A percentile compares a stretch with the other conserved stretches of the same genome.
Evolutionary conservation across 257 asterid genomes (phyloP).

Genomic region (Penstemon eatonii): DNA sequence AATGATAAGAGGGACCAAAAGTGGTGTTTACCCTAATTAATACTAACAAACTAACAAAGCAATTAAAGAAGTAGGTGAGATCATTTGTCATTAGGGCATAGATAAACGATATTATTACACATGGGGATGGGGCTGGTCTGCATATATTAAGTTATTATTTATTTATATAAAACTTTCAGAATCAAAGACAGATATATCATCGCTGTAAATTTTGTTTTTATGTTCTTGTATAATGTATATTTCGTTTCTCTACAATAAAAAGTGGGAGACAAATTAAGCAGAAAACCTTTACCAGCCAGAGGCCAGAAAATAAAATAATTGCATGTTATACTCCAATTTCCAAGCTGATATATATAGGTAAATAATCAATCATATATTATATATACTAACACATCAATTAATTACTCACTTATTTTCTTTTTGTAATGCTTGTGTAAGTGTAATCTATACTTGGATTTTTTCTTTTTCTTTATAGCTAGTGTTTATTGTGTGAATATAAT

Average conservation of each 20-base stretch:
- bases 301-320: background rate
- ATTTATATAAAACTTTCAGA: too few relatives aligned
- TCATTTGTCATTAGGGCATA: background rate
- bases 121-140: background rate
- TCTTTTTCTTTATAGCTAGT: too few relatives aligned
- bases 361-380: too few relatives aligned
- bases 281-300: background rate
- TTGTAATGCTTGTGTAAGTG: too few relatives aligned
- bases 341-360: too few relatives aligned
- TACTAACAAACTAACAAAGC: background rate
- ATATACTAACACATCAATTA: slow-evolving; percentile 11
- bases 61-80: background rate
- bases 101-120: background rate
- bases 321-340: too few relatives aligned
- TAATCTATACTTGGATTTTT: too few relatives aligned
- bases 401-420: too few relatives aligned
- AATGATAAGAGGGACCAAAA: too few relatives aligned
- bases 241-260: slow-evolving; percentile 6
- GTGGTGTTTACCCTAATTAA: too few relatives aligned
- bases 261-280: slow-evolving; percentile 1
- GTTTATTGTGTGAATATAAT: too few relatives aligned
- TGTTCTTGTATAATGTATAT: slow-evolving; percentile 23
- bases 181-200: background rate
- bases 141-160: background rate
- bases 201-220: slow-evolving; percentile 32